These are phyloP conservation scores for Pleurotus pulmonarius DNA, from an alignment of 768 basidiomycete genomes.

Conservation along the genomic window DNA sequence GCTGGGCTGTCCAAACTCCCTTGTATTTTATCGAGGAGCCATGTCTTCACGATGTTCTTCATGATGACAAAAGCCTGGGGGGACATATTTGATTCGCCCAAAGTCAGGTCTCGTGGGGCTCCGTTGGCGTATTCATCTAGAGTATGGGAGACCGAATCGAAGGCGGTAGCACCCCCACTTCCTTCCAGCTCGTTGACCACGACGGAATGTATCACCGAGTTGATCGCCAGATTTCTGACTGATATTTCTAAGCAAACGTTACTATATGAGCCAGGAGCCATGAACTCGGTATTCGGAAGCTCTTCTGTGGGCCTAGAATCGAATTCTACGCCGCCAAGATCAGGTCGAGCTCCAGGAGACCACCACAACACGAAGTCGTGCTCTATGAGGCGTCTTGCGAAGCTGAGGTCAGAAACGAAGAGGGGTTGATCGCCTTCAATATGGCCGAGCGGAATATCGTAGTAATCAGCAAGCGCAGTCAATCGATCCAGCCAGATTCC, in stretches of 20 bases:
- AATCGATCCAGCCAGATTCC: slow-evolving; percentile 79
- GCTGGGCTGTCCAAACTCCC: slow-evolving; percentile 64
- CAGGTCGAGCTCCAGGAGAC: slow-evolving; percentile 85
- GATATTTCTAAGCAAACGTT: slow-evolving; percentile 92
- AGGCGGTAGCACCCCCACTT: slow-evolving; percentile 88
- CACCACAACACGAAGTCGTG: slow-evolving; percentile 97
- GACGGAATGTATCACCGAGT: slow-evolving; percentile 90
- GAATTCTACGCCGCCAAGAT: slow-evolving; percentile 90
- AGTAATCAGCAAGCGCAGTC: slow-evolving; percentile 80
- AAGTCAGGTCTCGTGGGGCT: slow-evolving; percentile 63
- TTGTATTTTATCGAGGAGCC: slow-evolving; percentile 86
- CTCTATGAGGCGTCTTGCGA: slow-evolving; percentile 79
- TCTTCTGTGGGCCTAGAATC: slow-evolving; percentile 78
- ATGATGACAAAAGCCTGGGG: slow-evolving; percentile 82
- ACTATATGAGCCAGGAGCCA: slow-evolving; percentile 80
- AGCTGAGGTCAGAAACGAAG: slow-evolving; percentile 85
- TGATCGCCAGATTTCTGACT: slow-evolving; percentile 88
- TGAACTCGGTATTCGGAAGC: slow-evolving; percentile 79
- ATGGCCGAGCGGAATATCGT: slow-evolving; percentile 91
- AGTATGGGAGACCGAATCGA: slow-evolving; percentile 89
- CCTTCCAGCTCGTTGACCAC: slow-evolving; percentile 98
- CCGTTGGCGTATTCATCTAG: slow-evolving; percentile 83
- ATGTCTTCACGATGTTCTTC: slow-evolving; percentile 83
- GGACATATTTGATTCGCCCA: slow-evolving; percentile 89
- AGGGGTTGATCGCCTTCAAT: slow-evolving; percentile 88